phyloP scores from a whole-genome alignment of 192 early-diverging fungal genomes.

The Coemansia sp. region DNA sequence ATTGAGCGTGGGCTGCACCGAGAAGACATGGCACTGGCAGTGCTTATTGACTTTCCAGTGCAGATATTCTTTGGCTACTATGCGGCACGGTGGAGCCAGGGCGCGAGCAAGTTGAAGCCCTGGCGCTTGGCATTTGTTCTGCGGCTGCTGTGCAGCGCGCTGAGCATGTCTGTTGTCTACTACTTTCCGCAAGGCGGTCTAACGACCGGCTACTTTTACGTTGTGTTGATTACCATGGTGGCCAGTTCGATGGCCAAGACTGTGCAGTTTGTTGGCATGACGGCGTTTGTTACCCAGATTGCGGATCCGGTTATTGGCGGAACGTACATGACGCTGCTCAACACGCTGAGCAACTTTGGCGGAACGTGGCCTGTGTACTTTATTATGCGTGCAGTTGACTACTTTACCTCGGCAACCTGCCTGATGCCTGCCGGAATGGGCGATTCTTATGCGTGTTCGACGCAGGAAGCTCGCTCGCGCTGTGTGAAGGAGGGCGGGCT shows the following conservation, averaged over 20 bases:
- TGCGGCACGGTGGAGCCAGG: slow-evolving; percentile 93
- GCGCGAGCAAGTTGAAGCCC: slow-evolving; percentile 78
- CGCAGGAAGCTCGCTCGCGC: slow-evolving; percentile 61
- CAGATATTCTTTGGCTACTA: slow-evolving; percentile 98
- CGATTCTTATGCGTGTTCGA: slow-evolving; percentile 59
- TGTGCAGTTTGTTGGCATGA: slow-evolving; percentile 94
- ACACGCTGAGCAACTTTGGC: slow-evolving; percentile 94
- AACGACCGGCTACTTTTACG: slow-evolving; percentile 68
- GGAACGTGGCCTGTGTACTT: slow-evolving; percentile 97
- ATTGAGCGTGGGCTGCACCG: slow-evolving; percentile 92
- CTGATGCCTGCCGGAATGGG: slow-evolving; percentile 49
- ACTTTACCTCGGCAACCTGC: slow-evolving; percentile 81
- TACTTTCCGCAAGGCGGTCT: slow-evolving; percentile 71
- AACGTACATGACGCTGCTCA: slow-evolving; percentile 85
- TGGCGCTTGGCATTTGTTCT: slow-evolving; percentile 93
- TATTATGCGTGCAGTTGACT: slow-evolving; percentile 88
- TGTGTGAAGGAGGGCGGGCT: slow-evolving; percentile 67
- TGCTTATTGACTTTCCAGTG: slow-evolving; percentile 94
- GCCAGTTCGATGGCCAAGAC: slow-evolving; percentile 86
- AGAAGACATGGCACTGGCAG: slow-evolving; percentile 91
- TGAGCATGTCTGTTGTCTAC: slow-evolving; percentile 83
- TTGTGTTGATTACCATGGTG: slow-evolving; percentile 78
- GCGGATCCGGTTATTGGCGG: slow-evolving; percentile 94
- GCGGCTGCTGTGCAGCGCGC: slow-evolving; percentile 71
- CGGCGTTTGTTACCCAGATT: slow-evolving; percentile 92